These are phyloP conservation scores for Castanospermum australe DNA, from an alignment of 306 rosid genomes.

Conservation along the genomic window DNA sequence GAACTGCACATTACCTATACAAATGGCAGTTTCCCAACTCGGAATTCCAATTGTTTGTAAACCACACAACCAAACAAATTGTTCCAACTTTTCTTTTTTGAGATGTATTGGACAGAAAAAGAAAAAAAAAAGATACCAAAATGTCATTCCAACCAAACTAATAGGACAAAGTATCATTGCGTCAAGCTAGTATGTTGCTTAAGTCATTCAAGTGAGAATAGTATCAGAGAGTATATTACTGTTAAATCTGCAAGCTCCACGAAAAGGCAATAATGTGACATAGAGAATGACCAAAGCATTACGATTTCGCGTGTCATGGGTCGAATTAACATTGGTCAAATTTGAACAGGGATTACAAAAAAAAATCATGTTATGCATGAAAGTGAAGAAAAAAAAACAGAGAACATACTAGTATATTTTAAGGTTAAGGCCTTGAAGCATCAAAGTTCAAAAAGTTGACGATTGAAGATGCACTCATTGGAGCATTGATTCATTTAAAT, in stretches of 20 bases:
- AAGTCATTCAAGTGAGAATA: slow-evolving; percentile 22
- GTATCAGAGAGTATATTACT: not conserved
- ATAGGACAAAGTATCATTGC: slow-evolving; percentile 9
- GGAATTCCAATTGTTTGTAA: not conserved
- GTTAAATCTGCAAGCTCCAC: not conserved
- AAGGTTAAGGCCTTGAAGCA: not conserved
- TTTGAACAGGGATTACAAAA: not conserved
- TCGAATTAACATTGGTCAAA: not conserved
- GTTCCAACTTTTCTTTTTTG: not conserved
- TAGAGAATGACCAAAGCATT: slow-evolving; percentile 37
- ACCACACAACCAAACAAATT: not conserved
- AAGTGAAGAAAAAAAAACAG: not conserved
- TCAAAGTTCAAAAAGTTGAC: not conserved
- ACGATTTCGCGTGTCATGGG: slow-evolving; percentile 6
- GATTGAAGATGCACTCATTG: slow-evolving; percentile 35
- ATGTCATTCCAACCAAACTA: slow-evolving; percentile 10
- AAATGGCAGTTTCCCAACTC: no score
- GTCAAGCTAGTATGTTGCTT: slow-evolving; percentile 30
- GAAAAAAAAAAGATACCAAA: not conserved
- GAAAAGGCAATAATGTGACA: not conserved
- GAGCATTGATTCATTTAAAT: slow-evolving; percentile 28
- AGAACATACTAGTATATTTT: not conserved
- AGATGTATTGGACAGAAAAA: not conserved
- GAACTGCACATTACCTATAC: not conserved
- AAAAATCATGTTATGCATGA: slow-evolving; percentile 3